Conservation (phyloP, 106 monocot species). For the Dioscorea alata region DNA sequence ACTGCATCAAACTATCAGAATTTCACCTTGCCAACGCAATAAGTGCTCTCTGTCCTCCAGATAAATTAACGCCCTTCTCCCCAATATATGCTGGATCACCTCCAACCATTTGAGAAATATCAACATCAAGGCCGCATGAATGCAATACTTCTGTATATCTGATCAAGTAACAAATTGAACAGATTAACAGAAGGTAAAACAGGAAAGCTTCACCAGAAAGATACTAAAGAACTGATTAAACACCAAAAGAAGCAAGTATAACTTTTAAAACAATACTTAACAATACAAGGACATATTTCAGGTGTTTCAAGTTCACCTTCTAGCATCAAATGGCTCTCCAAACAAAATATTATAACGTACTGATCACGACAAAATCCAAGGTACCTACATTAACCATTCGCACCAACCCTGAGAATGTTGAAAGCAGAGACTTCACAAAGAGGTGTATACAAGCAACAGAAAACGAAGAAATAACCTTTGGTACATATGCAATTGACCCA, state of each 20-base stretch:
- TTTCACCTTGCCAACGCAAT: conserved; percentile 83
- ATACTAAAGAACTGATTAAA: neutral
- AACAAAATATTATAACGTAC: conserved; percentile 86
- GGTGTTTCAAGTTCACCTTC: conserved; percentile 37
- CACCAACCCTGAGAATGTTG: neutral
- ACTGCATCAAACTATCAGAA: neutral
- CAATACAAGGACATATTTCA: neutral
- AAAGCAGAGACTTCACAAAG: neutral
- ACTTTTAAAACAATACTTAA: neutral
- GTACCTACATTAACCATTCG: conserved; percentile 44
- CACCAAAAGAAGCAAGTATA: too few species aligned
- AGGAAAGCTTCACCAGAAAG: neutral
- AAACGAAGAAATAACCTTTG: conserved; percentile 51
- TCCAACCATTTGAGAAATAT: conserved; percentile 73
- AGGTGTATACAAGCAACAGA: neutral
- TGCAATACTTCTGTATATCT: conserved; percentile 82
- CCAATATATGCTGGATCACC: conserved; percentile 68
- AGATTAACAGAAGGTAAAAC: neutral
- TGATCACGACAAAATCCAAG: conserved; percentile 89
- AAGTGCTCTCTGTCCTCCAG: conserved; percentile 91
- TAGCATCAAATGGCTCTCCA: conserved; percentile 54
- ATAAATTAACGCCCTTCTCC: conserved; percentile 90
- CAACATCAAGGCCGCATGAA: conserved; percentile 89
- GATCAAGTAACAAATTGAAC: conserved; percentile 4
- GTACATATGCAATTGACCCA: conserved; percentile 82